phyloP scores from a whole-genome alignment of 441 rosid species.

The Raphanus hybrid region DNA sequence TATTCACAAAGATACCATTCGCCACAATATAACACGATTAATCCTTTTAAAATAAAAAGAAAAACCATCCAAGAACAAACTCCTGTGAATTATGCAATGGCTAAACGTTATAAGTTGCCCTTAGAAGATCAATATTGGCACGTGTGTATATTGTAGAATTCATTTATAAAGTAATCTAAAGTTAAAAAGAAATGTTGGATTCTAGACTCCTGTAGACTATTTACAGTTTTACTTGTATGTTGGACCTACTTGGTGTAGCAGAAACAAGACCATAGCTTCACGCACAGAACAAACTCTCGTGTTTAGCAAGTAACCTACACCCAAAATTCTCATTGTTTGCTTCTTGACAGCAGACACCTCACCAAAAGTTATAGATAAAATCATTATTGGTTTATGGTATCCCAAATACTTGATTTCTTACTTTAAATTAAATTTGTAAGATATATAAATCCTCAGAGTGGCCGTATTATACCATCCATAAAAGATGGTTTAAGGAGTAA shows the following conservation, averaged over 20 bases:
- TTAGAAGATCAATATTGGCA: constrained; percentile 2
- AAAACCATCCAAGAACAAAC: neutral
- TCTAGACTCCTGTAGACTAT: neutral
- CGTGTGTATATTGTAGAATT: neutral
- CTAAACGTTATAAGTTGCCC: neutral
- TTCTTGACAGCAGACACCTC: constrained; percentile 27
- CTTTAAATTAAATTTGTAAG: neutral
- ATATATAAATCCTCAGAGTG: neutral
- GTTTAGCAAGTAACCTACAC: constrained; percentile 38
- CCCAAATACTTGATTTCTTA: constrained; percentile 1
- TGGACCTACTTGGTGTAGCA: constrained; percentile 30
- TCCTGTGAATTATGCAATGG: constrained; percentile 3
- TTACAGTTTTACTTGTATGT: constrained; percentile 19
- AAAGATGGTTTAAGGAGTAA: constrained; percentile 1
- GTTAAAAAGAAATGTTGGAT: neutral
- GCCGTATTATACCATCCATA: neutral
- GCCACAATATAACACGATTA: constrained; percentile 5
- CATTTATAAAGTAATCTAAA: neutral
- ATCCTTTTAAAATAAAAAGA: neutral
- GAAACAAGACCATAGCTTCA: constrained; percentile 34
- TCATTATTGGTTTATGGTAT: neutral
- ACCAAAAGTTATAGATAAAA: constrained; percentile 26
- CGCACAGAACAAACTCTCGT: constrained; percentile 44
- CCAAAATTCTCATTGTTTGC: constrained; percentile 4
- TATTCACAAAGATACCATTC: constrained; percentile 20